Evolutionary conservation across 2,329 filamentous ascomycete species (phyloP).

Genomic region (Raffaelea albimanens): DNA sequence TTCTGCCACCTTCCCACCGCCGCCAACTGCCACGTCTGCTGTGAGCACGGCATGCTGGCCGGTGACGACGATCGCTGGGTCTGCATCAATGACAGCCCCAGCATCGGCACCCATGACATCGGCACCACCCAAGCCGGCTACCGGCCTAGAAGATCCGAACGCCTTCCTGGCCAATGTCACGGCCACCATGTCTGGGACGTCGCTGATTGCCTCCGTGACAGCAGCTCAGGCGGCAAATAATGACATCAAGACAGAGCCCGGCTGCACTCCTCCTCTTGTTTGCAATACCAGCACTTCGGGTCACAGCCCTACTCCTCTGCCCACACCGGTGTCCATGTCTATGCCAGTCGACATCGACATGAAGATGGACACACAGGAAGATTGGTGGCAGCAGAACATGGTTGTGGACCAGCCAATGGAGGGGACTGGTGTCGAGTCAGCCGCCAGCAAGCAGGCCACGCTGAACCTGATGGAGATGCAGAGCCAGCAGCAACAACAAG

Average conservation of each 20-base stretch:
- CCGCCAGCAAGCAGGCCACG: too few species aligned
- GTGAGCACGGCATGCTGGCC: constrained; percentile 4
- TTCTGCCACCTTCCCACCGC: constrained; percentile 1
- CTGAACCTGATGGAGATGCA: neutral
- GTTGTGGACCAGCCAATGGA: neutral
- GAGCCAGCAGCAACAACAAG: neutral
- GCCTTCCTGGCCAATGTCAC: constrained; percentile 8
- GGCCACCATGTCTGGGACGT: constrained; percentile 7
- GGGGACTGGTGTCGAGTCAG: too few species aligned
- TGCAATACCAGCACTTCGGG: too few species aligned
- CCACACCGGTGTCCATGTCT: too few species aligned
- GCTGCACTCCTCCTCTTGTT: too few species aligned
- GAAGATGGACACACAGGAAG: constrained; percentile 10
- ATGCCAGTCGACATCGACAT: too few species aligned
- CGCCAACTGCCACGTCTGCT: constrained; percentile 4
- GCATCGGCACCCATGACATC: too few species aligned
- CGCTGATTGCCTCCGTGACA: constrained; percentile 8
- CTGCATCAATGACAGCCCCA: neutral
- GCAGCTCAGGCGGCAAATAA: neutral
- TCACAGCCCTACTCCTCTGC: too few species aligned
- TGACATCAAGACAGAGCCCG: neutral
- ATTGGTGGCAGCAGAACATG: constrained; percentile 12
- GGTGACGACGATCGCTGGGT: neutral
- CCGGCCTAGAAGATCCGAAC: neutral
- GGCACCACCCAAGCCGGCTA: too few species aligned